A percentile compares a stretch with the other conserved stretches of the same genome.
phyloP scores from a whole-genome alignment of 441 rosid species.

The Sinapis alba region DNA sequence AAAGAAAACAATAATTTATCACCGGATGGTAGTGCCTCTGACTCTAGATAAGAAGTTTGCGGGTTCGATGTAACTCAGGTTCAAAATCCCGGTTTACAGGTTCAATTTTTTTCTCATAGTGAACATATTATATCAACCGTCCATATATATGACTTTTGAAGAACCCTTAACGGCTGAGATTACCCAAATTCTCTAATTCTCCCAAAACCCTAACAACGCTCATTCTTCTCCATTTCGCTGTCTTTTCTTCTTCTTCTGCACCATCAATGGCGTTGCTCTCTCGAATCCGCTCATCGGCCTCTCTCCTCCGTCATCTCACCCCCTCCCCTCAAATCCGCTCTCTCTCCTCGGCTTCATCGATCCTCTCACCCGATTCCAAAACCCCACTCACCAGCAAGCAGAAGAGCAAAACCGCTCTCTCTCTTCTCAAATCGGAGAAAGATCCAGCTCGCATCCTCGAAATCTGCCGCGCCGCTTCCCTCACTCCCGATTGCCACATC shows the following conservation, averaged over 20 bases:
- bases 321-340: constrained; percentile 18
- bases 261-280: constrained; percentile 54
- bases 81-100: no score
- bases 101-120: no score
- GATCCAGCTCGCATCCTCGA: constrained; percentile 71
- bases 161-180: no score
- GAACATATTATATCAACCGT: no score
- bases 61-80: no score
- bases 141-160: no score
- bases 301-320: constrained; percentile 29
- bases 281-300: constrained; percentile 48
- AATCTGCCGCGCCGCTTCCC: constrained; percentile 72
- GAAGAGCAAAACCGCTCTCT: constrained; percentile 66
- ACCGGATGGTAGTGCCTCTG: no score
- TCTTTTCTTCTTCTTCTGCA: background rate
- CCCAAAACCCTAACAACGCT: constrained; percentile 34
- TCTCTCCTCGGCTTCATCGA: constrained; percentile 46
- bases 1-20: no score
- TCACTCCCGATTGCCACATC: constrained; percentile 60
- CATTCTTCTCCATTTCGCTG: background rate
- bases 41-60: no score
- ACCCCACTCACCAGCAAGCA: constrained; percentile 56
- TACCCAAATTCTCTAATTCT: no score
- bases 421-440: constrained; percentile 65
- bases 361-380: constrained; percentile 50